Conservation (phyloP, 2,329 filamentous ascomycete species). For the Lasiodiplodia sp. region DNA sequence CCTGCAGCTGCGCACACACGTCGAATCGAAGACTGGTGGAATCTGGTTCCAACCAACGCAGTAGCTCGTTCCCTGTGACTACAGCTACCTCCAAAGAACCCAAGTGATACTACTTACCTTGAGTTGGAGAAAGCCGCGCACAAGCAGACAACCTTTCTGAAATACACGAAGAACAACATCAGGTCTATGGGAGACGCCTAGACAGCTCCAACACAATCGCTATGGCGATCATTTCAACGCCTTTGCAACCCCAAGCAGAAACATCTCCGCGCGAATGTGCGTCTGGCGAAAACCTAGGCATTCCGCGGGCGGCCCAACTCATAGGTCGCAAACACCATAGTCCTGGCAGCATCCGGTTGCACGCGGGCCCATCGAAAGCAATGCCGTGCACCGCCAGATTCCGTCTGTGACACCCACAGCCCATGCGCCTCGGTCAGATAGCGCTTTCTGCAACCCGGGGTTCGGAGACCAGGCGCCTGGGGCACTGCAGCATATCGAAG, state of each 20-base stretch:
- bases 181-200: no score
- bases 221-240: no score
- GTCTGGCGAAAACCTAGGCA: not conserved
- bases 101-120: not conserved
- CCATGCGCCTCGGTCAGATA: slow-evolving; percentile 24
- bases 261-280: not conserved
- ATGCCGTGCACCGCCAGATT: slow-evolving; percentile 13
- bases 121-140: no score
- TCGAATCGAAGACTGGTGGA: not conserved
- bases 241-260: not conserved
- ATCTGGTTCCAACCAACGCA: not conserved
- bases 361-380: slow-evolving; percentile 2
- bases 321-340: not conserved
- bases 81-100: slow-evolving; percentile 14
- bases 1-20: slow-evolving; percentile 3
- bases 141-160: no score
- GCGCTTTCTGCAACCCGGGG: slow-evolving; percentile 5
- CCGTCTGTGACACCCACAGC: slow-evolving; percentile 2
- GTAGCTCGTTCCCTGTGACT: not conserved
- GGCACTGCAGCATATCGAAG: slow-evolving; percentile 5
- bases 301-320: not conserved
- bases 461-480: slow-evolving; percentile 16
- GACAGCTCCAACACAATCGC: no score
- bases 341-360: not conserved
- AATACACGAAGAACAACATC: no score